Percentiles rank a stretch among this genome's conserved stretches.
These are phyloP conservation scores for Kurtzmaniella natalensis DNA, from an alignment of 1,139 yeast genomes.

Conservation along the genomic window DNA sequence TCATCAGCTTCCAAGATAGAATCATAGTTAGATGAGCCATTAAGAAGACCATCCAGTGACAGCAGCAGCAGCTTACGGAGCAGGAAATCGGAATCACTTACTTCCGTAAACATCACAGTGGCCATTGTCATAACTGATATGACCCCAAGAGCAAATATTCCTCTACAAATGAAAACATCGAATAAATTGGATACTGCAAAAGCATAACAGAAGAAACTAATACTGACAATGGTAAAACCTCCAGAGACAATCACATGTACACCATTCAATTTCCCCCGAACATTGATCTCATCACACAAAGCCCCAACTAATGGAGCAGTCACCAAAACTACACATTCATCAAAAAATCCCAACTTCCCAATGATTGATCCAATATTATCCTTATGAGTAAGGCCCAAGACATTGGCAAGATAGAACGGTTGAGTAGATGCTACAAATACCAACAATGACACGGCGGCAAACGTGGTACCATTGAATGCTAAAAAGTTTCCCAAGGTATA, in stretches of 20 bases:
- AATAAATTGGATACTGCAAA: constrained; percentile 18
- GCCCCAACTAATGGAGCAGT: constrained; percentile 65
- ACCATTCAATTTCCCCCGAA: constrained; percentile 29
- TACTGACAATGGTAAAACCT: constrained; percentile 46
- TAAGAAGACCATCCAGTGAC: no score
- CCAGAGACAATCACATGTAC: constrained; percentile 47
- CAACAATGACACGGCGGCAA: constrained; percentile 54
- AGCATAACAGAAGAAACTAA: constrained; percentile 49
- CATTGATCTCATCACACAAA: constrained; percentile 48
- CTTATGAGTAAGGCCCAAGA: constrained; percentile 34
- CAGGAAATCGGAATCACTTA: constrained; percentile 42
- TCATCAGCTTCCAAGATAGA: no score
- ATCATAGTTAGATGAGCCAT: no score
- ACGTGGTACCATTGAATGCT: constrained; percentile 31
- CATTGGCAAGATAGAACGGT: constrained; percentile 59
- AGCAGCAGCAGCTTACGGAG: constrained; percentile 19
- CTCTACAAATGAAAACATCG: constrained; percentile 50
- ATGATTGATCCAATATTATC: constrained; percentile 50
- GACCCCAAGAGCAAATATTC: constrained; percentile 57
- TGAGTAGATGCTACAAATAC: constrained; percentile 69
- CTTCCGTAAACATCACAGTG: constrained; percentile 51
- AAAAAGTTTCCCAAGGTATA: constrained; percentile 17
- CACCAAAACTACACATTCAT: constrained; percentile 52
- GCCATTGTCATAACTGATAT: constrained; percentile 49
- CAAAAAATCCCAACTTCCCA: constrained; percentile 60